Evolutionary conservation across 805 yeast genomes (phyloP).

Genomic region (Huiozyma naganishii): DNA sequence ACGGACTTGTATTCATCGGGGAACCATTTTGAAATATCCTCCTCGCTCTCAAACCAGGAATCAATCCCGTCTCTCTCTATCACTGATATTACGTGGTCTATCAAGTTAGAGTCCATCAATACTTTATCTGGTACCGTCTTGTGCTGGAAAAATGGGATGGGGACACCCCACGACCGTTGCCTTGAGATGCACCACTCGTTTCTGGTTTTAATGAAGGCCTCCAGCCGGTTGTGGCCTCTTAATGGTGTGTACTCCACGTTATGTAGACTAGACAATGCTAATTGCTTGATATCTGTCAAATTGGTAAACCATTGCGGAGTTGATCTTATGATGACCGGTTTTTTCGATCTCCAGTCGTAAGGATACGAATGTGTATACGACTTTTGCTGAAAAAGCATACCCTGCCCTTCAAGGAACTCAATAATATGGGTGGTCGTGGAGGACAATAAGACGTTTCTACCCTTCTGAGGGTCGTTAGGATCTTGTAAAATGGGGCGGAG

Average conservation of each 20-base stretch:
- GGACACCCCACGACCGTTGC: constrained; percentile 97
- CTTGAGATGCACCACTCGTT: constrained; percentile 97
- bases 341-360: constrained; percentile 93
- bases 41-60: constrained; percentile 62
- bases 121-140: constrained; percentile 48
- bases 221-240: constrained; percentile 57
- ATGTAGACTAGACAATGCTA: constrained; percentile 49
- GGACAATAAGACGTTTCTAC: constrained; percentile 46
- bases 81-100: constrained; percentile 45
- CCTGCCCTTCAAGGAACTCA: constrained; percentile 30
- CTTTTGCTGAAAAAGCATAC: constrained; percentile 39
- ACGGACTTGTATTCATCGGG: constrained; percentile 40
- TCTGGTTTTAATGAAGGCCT: constrained; percentile 63
- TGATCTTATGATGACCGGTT: constrained; percentile 87
- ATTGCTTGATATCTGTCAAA: constrained; percentile 57
- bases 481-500: constrained; percentile 7
- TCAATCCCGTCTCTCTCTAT: constrained; percentile 54
- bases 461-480: constrained; percentile 18
- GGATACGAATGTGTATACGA: constrained; percentile 77
- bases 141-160: constrained; percentile 76
- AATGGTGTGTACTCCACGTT: constrained; percentile 65
- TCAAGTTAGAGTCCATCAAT: constrained; percentile 43
- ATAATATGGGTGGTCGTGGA: constrained; percentile 44
- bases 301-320: constrained; percentile 97
- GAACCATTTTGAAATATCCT: constrained; percentile 51